Conservation (phyloP, 192 early-diverging fungal species). For the Allomyces arbusculus region DNA sequence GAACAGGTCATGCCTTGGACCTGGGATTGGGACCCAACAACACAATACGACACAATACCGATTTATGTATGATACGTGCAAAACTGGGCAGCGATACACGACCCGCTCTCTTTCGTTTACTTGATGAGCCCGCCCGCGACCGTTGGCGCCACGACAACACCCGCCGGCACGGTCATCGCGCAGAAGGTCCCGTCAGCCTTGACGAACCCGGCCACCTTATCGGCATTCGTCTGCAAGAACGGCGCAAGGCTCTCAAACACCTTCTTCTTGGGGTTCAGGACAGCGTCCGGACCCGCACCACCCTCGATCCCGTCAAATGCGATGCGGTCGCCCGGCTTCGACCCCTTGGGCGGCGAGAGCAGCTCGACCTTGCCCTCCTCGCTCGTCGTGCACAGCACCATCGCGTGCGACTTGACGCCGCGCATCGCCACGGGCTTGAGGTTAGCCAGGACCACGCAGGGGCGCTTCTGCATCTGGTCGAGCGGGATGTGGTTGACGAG, state of each 20-base stretch:
- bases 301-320: constrained; percentile 82
- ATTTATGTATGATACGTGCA: no score
- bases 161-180: constrained; percentile 2
- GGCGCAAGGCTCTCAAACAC: constrained; percentile 93
- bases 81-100: no score
- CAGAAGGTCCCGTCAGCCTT: constrained; percentile 2
- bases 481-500: constrained; percentile 78
- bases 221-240: constrained; percentile 48
- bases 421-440: constrained; percentile 89
- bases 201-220: constrained; percentile 17
- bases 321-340: constrained; percentile 72
- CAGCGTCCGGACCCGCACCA: constrained; percentile 53
- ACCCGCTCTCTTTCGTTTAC: background rate
- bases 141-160: constrained; percentile 6
- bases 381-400: constrained; percentile 84
- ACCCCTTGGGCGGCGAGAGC: constrained; percentile 64
- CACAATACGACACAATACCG: no score
- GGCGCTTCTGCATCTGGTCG: constrained; percentile 63
- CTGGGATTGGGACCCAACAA: no score
- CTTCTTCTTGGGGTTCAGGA: constrained; percentile 97
- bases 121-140: constrained; percentile 8
- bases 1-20: no score
- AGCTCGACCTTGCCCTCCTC: constrained; percentile 79
- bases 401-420: constrained; percentile 81
- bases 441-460: constrained; percentile 64